phyloP scores from a whole-genome alignment of 108 stramenopile species.

The Nannochloropsis salina region DNA sequence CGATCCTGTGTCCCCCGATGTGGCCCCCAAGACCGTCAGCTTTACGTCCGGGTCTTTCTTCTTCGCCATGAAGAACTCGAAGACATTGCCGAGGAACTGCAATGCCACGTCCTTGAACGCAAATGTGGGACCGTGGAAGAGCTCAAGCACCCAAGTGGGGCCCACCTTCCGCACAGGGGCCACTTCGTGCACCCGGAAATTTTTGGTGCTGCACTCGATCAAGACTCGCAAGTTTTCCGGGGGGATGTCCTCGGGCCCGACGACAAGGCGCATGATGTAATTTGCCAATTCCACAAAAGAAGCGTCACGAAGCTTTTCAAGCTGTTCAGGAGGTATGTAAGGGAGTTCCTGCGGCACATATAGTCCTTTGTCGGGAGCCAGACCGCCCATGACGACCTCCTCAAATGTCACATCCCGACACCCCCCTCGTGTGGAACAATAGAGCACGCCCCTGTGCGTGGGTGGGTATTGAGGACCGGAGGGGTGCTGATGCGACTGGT shows the following conservation, averaged over 20 bases:
- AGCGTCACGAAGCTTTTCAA: conserved; percentile 61
- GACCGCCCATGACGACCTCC: conserved; percentile 85
- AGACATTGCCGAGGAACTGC: conserved; percentile 96
- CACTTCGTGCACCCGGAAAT: conserved; percentile 77
- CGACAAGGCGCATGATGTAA: conserved; percentile 82
- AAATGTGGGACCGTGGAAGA: conserved; percentile 98
- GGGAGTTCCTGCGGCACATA: conserved; percentile 90
- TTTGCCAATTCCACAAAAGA: conserved; percentile 73
- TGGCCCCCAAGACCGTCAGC: conserved; percentile 78
- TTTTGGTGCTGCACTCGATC: conserved; percentile 71
- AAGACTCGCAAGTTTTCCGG: conserved; percentile 70
- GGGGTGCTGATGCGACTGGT: background rate
- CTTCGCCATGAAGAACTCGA: conserved; percentile 88
- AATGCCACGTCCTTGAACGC: conserved; percentile 99
- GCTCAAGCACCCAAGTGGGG: conserved; percentile 62
- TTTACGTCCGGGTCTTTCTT: conserved; percentile 56
- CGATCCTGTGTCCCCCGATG: conserved; percentile 56
- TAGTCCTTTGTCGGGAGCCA: conserved; percentile 87
- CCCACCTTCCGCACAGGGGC: conserved; percentile 75
- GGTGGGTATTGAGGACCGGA: conserved; percentile 16
- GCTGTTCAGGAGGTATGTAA: conserved; percentile 61
- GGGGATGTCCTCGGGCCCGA: conserved; percentile 82
- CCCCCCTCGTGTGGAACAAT: conserved; percentile 84
- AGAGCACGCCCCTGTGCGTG: conserved; percentile 35
- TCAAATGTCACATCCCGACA: conserved; percentile 76